Percentiles rank a stretch among this genome's conserved stretches.
These are phyloP conservation scores for Psilocybe cyanescens DNA, from an alignment of 768 basidiomycete genomes.

Conservation along the genomic window DNA sequence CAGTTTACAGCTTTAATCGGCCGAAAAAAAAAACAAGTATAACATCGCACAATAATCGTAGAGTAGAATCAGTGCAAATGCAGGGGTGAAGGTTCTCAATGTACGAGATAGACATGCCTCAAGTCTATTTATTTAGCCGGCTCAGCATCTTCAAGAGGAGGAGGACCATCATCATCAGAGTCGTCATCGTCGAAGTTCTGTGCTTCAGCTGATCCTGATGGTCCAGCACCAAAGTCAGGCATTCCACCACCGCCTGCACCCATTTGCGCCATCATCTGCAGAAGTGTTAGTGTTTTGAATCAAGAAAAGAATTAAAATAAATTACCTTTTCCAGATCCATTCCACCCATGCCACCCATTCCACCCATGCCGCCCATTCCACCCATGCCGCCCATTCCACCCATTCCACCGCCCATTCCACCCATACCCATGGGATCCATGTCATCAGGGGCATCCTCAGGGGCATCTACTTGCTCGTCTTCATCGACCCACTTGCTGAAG, in stretches of 20 bases:
- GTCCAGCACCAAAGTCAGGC: conserved; percentile 25
- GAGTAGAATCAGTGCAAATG: too few relatives aligned
- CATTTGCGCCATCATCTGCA: conserved; percentile 58
- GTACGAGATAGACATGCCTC: neutral
- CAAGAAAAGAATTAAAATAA: neutral
- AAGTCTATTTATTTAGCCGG: conserved; percentile 37
- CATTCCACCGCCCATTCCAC: conserved; percentile 60
- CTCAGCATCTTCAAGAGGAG: conserved; percentile 78
- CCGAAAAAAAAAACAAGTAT: too few relatives aligned
- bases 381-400: conserved; percentile 62
- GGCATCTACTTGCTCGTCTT: conserved; percentile 90
- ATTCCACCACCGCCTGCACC: conserved; percentile 30
- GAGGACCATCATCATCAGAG: conserved; percentile 71
- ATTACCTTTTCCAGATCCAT: conserved; percentile 72
- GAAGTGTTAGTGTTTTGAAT: neutral
- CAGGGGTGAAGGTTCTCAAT: neutral
- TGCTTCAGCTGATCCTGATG: conserved; percentile 16
- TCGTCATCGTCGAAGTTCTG: conserved; percentile 49
- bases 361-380: conserved; percentile 59
- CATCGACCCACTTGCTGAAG: conserved; percentile 95
- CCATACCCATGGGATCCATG: conserved; percentile 46
- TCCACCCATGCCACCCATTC: conserved; percentile 57
- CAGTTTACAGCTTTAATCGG: too few relatives aligned
- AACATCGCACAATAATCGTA: too few relatives aligned
- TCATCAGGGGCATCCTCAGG: conserved; percentile 49